Base-by-base conservation (phyloP, 75 land plant genomes). In the Sequoia sempervirens region DNA sequence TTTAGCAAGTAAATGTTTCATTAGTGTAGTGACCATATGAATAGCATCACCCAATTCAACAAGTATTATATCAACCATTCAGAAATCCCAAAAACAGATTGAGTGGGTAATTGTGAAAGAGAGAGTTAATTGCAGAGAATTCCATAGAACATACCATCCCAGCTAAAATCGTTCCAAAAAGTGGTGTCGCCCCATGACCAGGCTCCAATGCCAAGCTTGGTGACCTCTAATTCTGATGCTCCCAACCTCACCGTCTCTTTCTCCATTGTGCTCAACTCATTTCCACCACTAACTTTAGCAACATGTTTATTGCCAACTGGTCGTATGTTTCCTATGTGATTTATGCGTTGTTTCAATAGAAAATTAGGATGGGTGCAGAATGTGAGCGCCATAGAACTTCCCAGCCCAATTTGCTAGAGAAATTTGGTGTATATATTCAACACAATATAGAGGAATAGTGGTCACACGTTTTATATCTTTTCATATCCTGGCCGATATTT, bases 181-280 rank as follows among this genome's bases (percentile, higher is more conserved):
- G 86, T 84, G 23, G 90, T 91, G 74, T 96, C 98, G 70, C 98
- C 98, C 98, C 98, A 96, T 9, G 96, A 91, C 98, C 98, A 96
- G 81, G 98, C 95, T 11, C 98, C 98, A 82, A 95, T 92, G 26
- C 98, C 98, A 69, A 96, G 89, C 88, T 76, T 91, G 17, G 94
- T 92, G 13, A 95, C 97, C 89, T 83, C 86, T 83, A 96, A 80
- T n/a, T 91, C 92, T 28, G 98, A 96, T 0, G 89, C 90, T 15
- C 98, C 98, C 80, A 96, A 82, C 75, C 82, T 90, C 68, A 93
- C 83, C 82, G 89, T 90, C 43, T 90, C 87, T 66, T 85, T 87
- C 15, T 83, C 93, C 30, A 15, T 15, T 12, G 66, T 56, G 56
- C 70, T 40, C 34, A 41, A 75, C 45, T 26, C 5, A 38, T 47